phyloP scores from a whole-genome alignment of 73 alveolate genomes.

The Stentor coeruleus region DNA sequence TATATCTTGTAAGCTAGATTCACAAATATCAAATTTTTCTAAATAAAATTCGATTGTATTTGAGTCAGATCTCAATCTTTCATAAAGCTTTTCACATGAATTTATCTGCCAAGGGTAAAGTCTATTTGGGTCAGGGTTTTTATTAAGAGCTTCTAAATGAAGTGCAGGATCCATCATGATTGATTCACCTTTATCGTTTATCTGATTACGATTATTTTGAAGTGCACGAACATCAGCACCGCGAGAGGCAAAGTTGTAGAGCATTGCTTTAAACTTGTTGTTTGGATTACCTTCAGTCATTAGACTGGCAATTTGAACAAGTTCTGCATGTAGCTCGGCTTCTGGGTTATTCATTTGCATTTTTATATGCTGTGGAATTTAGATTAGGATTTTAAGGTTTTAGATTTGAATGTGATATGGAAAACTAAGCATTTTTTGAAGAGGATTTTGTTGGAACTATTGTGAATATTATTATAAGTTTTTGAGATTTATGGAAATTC shows the following conservation, averaged over 20 bases:
- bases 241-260: slow-evolving; percentile 15
- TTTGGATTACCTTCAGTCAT: not conserved
- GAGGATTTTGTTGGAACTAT: too few relatives aligned
- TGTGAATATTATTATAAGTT: too few relatives aligned
- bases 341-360: too few relatives aligned
- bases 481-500: too few relatives aligned
- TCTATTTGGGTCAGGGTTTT: slow-evolving; percentile 20
- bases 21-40: not conserved
- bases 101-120: slow-evolving; percentile 25
- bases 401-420: too few relatives aligned
- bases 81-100: not conserved
- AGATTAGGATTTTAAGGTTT: too few relatives aligned
- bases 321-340: not conserved
- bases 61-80: not conserved
- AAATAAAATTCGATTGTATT: not conserved
- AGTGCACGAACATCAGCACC: not conserved
- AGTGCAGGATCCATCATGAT: not conserved
- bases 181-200: not conserved
- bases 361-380: too few relatives aligned
- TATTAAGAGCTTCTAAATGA: not conserved
- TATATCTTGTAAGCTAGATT: not conserved
- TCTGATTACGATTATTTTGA: not conserved
- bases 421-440: too few relatives aligned
- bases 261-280: slow-evolving; percentile 13
- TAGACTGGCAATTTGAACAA: not conserved